Evolutionary conservation across 352 stramenopile species (phyloP).

Genomic region (Pythium sp.): DNA sequence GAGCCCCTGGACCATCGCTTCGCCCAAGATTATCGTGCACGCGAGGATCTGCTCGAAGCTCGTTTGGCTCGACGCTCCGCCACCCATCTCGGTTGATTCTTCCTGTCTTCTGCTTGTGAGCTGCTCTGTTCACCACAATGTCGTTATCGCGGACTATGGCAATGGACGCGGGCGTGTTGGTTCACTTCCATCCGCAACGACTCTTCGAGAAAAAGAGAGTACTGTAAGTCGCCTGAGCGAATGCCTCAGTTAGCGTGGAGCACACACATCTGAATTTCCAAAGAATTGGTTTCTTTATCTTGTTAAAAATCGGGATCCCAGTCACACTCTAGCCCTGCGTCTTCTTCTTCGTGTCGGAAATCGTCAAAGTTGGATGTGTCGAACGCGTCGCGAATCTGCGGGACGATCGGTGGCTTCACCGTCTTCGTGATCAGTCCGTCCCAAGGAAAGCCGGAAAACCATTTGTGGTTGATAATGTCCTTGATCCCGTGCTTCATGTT

Average conservation of each 20-base stretch:
- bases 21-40: slow-evolving; percentile 80
- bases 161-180: background rate
- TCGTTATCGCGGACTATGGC: background rate
- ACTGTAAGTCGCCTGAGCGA: background rate
- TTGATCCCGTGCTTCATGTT: slow-evolving; percentile 86
- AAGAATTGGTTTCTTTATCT: background rate
- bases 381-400: slow-evolving; percentile 68
- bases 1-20: slow-evolving; percentile 78
- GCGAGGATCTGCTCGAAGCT: slow-evolving; percentile 84
- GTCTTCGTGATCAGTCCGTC: slow-evolving; percentile 54
- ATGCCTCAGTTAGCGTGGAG: slow-evolving; percentile 3
- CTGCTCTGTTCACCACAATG: background rate
- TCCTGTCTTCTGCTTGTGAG: background rate
- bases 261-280: background rate
- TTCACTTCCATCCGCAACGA: background rate
- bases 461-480: slow-evolving; percentile 84
- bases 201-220: slow-evolving; percentile 1
- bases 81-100: slow-evolving; percentile 41
- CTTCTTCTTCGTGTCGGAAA: slow-evolving; percentile 65
- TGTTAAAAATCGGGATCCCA: slow-evolving; percentile 76
- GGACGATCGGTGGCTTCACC: slow-evolving; percentile 71
- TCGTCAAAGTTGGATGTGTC: slow-evolving; percentile 85
- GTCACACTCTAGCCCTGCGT: slow-evolving; percentile 55
- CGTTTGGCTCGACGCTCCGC: slow-evolving; percentile 60
- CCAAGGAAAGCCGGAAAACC: slow-evolving; percentile 73